Evolutionary conservation across 768 basidiomycete genomes (phyloP), one percentile per base, ranked within the genome.

Genomic region (Coprinellus aureogranulatus): DNA sequence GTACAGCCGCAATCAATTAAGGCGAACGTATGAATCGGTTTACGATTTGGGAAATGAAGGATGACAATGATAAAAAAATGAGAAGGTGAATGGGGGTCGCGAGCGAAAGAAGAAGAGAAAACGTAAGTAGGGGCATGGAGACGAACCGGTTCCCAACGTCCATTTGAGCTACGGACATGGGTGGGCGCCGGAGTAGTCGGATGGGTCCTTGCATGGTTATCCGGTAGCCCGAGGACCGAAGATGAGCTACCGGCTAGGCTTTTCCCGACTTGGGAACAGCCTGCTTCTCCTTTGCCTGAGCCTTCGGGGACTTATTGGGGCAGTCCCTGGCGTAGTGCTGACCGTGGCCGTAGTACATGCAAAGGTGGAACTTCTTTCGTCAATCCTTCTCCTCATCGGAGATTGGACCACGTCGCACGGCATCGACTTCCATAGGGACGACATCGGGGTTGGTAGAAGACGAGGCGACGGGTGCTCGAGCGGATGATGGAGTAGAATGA

Each of bases 1-100:
- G 72, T 69, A 22, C 72, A 71, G 25, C 76, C 73, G 51, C 53
- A 72, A 59, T 78, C 73, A 53, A 78, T 54, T 25, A 78, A 65
- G 34, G 72, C 72, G 58, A 65, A 72, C 12, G 71, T 77, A 16
- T 59, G 40, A 47, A 76, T 65, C 31, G 69, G 61, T 61, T 65
- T 63, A 42, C 63, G 62, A 27, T 69, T 63, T 26, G 75, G 73
- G 55, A 77, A 72, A 23, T 30, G 51, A 42, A 73, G 63, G 18
- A 52, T 63, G 48, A 73, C 44, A 47, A 59, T 52, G 47, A 73
- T 65, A 56, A 71, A 67, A 51, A 71, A 72, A 63, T 72, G 71
- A n/a, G n/a, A n/a, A n/a, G n/a, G n/a, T n/a, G n/a, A n/a, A 53
- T 62, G 39, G 37, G 60, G 46, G 22, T 12, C 2, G 52, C 34